phyloP scores from a whole-genome alignment of 345 rosid genomes.

The Physaria fendleri region DNA sequence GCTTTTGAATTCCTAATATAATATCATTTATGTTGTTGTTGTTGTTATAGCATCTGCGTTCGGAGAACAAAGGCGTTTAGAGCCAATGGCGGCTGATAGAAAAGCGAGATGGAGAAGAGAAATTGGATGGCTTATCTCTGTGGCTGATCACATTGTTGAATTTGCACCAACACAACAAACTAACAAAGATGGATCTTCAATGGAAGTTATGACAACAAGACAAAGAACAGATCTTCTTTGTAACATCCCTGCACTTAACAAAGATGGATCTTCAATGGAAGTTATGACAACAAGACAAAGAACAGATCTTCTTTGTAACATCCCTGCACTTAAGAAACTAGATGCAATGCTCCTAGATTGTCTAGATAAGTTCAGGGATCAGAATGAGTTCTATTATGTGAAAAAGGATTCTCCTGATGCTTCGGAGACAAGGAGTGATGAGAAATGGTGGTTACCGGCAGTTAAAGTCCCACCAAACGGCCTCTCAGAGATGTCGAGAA shows the following conservation, averaged over 20 bases:
- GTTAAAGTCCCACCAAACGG: constrained; percentile 72
- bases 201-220: constrained; percentile 79
- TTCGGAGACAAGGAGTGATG: constrained; percentile 51
- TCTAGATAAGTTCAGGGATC: constrained; percentile 72
- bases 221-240: constrained; percentile 81
- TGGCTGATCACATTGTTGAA: constrained; percentile 64
- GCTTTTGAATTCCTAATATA: no score
- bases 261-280: constrained; percentile 58
- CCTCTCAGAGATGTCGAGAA: constrained; percentile 56
- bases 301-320: constrained; percentile 80
- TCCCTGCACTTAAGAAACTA: constrained; percentile 86
- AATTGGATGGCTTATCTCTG: constrained; percentile 64
- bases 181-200: constrained; percentile 44
- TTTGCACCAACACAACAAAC: constrained; percentile 59
- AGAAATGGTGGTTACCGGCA: constrained; percentile 91
- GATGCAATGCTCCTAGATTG: constrained; percentile 94
- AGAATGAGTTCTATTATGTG: constrained; percentile 58
- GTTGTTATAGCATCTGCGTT: constrained; percentile 35
- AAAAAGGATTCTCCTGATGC: constrained; percentile 64
- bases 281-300: constrained; percentile 83
- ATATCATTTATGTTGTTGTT: no score
- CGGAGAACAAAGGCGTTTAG: constrained; percentile 44
- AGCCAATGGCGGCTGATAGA: constrained; percentile 58
- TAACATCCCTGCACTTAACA: constrained; percentile 90
- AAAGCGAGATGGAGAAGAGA: constrained; percentile 59